Base-by-base conservation (phyloP, 2,329 filamentous ascomycete genomes). In the Ilyonectria robusta region DNA sequence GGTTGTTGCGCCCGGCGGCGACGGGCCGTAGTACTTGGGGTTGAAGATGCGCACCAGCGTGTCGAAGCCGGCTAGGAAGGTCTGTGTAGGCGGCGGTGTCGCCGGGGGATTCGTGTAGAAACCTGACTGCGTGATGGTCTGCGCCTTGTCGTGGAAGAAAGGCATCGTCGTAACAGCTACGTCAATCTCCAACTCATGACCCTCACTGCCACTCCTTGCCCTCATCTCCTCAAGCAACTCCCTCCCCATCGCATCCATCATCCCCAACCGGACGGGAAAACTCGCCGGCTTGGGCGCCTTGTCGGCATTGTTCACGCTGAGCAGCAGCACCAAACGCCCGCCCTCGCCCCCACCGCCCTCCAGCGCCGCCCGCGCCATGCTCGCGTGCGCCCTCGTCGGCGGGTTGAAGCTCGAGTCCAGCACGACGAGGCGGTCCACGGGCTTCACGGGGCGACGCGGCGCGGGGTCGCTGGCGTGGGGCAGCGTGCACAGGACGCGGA, bases 1-100 rank as follows among this genome's bases (percentile, higher is more conserved):
- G 59, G 13, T 65, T 58, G 2, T 33, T 13, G 3, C 60, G 29
- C 6, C 47, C 64, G 23, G 60, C 64, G 23, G 60, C 26, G 26
- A 26, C 26, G 26, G 5, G 26, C 26, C 77, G 76, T 94, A 94
- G 80, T 95, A 95, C 77, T 92, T 93, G 0, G 91, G 87, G 55
- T 93, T 84, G 60, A 93, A 88, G 59, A 95, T 89, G 21, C 93
- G 87, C 17, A 92, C 88, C 7, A 95, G 81, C 0, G 93, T 95
- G 74, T 95, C 93, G 77, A 90, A 95, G 31, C 93, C 93, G 2
- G 89, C 87, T 2, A 95, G 86, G 74, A 93, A 93, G 4, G 93
- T 81, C 73, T 94, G 92, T 59, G 86, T 82, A 8, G 78, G 75
- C 10, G 75, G 62, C 26, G 33, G 23, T 42, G 6, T 76, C 59